Evolutionary conservation across 1,284 basidiomycete genomes (phyloP), one percentile per base, ranked within the genome.

Genomic region (Sporisorium scitamineum): DNA sequence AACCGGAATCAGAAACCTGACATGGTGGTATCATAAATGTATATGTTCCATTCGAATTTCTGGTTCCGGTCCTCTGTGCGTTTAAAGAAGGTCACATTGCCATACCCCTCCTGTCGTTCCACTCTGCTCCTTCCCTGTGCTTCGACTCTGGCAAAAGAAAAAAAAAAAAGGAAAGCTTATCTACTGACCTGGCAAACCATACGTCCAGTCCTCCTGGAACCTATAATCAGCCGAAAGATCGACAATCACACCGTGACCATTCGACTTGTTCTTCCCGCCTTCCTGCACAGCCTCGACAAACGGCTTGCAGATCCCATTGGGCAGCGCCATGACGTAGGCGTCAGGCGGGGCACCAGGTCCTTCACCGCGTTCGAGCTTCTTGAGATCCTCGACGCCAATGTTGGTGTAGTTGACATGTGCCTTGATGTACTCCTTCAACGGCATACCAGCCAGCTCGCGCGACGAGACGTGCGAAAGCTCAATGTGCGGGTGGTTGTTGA

Each of bases 121-220:
- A 3, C 37, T 13, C 37, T 41, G 16, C 8, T n/a, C n/a, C 37
- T 41, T 18, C 37, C n/a, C 6, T 41, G 13, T 13, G n/a, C 41
- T 39, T 20, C 52, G n/a, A n/a, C n/a, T n/a, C n/a, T n/a, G n/a
- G n/a, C n/a, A n/a, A n/a, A n/a, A n/a, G n/a, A n/a, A n/a, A n/a
- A n/a, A n/a, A n/a, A n/a, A n/a, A n/a, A n/a, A n/a, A n/a, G n/a
- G n/a, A n/a, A n/a, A n/a, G n/a, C n/a, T n/a, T n/a, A n/a, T n/a
- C n/a, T 76, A 85, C 95, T 93, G 90, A 99, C 97, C 96, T 87
- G 97, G 96, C 87, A 99, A 91, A 81, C 96, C 96, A 85, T 99
- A 99, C 71, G 93, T 94, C 96, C 96, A 99, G 54, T 90, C 91
- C 52, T 91, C 88, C 88, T 97, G 94, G 86, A 99, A 99, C 67